phyloP scores from a whole-genome alignment of 805 yeast genomes.

The Brettanomyces anomalus region DNA sequence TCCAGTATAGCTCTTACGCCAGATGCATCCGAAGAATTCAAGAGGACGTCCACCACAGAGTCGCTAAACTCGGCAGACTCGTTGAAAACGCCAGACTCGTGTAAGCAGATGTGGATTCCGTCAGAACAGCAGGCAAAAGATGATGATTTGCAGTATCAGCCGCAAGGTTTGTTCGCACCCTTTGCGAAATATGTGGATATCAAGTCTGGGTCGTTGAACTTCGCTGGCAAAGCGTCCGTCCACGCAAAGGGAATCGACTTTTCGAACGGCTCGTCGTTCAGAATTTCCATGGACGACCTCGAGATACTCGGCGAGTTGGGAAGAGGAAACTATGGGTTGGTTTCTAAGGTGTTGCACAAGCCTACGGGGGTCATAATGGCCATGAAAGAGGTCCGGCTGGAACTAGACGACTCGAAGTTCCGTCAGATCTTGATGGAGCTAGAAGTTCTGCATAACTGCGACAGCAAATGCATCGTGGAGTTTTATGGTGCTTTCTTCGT shows the following conservation, averaged over 20 bases:
- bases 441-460: constrained; percentile 87
- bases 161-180: constrained; percentile 66
- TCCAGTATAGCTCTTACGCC: neutral
- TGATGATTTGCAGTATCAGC: constrained; percentile 12
- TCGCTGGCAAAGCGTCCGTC: constrained; percentile 87
- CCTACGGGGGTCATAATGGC: constrained; percentile 94
- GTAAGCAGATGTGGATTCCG: neutral
- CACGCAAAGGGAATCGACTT: constrained; percentile 91
- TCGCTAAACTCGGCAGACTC: neutral
- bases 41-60: constrained; percentile 6
- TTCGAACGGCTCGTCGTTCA: constrained; percentile 77
- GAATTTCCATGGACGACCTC: constrained; percentile 77
- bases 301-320: constrained; percentile 84
- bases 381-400: constrained; percentile 92
- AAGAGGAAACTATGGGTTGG: constrained; percentile 94
- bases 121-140: no score
- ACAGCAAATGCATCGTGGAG: constrained; percentile 85
- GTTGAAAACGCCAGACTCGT: constrained; percentile 1
- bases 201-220: constrained; percentile 84
- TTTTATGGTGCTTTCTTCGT: constrained; percentile 96
- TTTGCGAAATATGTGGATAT: constrained; percentile 86
- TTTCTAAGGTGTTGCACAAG: constrained; percentile 82
- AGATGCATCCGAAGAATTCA: no score
- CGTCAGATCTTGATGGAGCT: constrained; percentile 94
- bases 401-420: constrained; percentile 88